Base-by-base conservation (phyloP, 2,329 filamentous ascomycete genomes). In the Ramichloridium luteum region DNA sequence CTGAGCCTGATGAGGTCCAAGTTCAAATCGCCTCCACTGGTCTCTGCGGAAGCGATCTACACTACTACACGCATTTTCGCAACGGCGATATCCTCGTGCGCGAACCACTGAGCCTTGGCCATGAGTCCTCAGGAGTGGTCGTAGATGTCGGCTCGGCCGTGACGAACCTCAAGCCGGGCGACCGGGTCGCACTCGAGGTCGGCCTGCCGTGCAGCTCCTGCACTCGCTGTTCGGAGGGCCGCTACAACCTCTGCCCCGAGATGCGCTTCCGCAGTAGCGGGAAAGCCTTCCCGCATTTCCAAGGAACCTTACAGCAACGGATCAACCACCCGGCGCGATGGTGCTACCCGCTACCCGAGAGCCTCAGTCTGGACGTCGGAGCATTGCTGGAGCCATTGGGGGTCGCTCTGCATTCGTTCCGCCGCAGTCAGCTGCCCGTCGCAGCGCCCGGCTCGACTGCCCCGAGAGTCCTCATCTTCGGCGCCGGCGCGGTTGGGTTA, bases 141-240 rank as follows among this genome's bases (percentile, higher is more conserved):
- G 73, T 84, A 32, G 70, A 72, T 27, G 65, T 82, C 25, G 85
- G 84, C 13, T 73, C 62, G 26, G 42, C 40, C 3, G 46, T 52
- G 22, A 27, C 36, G 12, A 60, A 58, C 17, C 71, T 93, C 40
- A 62, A 71, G 44, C 53, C 68, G 8, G 86, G 86, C 36, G 86
- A 94, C 60, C 77, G 81, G 47, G 79, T 94, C 13, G 85, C 88
- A n/a, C 65, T 96, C 25, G 88, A 96, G 66, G 88, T 92, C 10
- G 88, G 88, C 30, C 71, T 82, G 31, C 83, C 85, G 1, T 96
- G 88, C 62, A 75, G 80, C 23, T 49, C 54, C 25, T 77, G 72
- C 48, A 54, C 61, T 13, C 56, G 68, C 31, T 77, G 72, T 48
- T 55, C 58, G 26, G 60, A 65, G 34, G 70, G 68, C 31, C 56